A percentile compares a stretch with the other conserved stretches of the same genome.
phyloP scores from a whole-genome alignment of 805 yeast species.

The Starmerella geochares region DNA sequence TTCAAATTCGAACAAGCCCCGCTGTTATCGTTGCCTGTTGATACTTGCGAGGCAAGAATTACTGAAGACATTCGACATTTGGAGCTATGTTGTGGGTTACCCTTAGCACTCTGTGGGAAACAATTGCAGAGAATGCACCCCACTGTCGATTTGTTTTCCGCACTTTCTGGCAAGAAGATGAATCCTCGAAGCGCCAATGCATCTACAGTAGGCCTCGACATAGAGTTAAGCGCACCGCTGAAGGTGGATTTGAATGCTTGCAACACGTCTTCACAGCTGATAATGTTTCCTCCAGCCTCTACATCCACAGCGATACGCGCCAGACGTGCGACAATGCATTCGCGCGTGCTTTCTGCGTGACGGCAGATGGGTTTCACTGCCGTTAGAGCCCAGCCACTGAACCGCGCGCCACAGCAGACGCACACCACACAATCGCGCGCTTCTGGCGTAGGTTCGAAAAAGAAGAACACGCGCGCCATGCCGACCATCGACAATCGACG shows the following conservation, averaged over 20 bases:
- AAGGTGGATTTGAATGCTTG: neutral
- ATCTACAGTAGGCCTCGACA: neutral
- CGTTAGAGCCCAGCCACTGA: neutral
- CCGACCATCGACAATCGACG: conserved; percentile 10
- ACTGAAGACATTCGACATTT: neutral
- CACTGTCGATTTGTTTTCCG: neutral
- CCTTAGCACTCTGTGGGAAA: conserved; percentile 3
- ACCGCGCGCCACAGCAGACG: neutral
- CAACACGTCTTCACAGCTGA: neutral
- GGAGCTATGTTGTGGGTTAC: neutral
- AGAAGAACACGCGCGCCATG: conserved; percentile 9
- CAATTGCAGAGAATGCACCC: conserved; percentile 11
- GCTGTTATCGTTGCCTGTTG: neutral
- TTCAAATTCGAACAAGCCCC: too few relatives aligned
- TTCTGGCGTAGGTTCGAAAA: neutral
- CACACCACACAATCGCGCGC: conserved; percentile 7
- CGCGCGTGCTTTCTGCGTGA: conserved; percentile 3
- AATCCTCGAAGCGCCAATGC: conserved; percentile 6
- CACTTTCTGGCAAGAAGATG: neutral
- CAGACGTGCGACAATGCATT: conserved; percentile 8
- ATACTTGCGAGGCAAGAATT: neutral
- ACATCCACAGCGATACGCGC: neutral
- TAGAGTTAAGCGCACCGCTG: neutral
- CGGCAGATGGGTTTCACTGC: conserved; percentile 4
- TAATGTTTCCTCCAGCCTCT: neutral